A percentile compares a stretch with the other conserved stretches of the same genome.
These are phyloP conservation scores for Globisporangium cystogenes DNA, from an alignment of 352 stramenopile species.

Conservation along the genomic window DNA sequence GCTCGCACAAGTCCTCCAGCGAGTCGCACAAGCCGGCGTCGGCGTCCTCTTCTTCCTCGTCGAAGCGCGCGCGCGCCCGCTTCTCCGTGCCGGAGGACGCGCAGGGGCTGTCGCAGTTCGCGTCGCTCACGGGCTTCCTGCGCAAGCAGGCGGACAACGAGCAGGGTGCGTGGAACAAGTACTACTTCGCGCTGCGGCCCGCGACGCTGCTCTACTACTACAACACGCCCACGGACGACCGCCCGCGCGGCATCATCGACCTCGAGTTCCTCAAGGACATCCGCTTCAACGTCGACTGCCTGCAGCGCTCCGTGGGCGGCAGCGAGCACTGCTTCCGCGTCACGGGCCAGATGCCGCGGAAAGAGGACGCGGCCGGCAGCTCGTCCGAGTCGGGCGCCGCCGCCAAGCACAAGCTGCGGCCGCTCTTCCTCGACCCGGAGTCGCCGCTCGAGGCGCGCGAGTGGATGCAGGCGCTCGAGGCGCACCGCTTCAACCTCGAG, in stretches of 20 bases:
- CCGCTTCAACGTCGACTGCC: constrained; percentile 66
- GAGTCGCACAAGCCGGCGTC: neutral
- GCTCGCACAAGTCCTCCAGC: constrained; percentile 1
- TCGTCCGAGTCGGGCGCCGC: neutral
- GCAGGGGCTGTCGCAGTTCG: constrained; percentile 31
- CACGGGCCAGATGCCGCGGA: constrained; percentile 48
- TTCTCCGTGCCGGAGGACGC: constrained; percentile 51
- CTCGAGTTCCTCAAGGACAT: constrained; percentile 75
- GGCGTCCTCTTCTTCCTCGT: constrained; percentile 1
- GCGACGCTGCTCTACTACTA: constrained; percentile 85
- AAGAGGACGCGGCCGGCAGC: constrained; percentile 12
- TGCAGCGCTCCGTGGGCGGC: constrained; percentile 63
- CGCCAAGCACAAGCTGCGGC: constrained; percentile 38
- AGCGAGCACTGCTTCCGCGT: constrained; percentile 67
- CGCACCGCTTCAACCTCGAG: constrained; percentile 60
- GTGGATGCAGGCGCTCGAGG: constrained; percentile 70
- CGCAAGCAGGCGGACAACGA: constrained; percentile 80
- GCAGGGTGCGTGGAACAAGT: constrained; percentile 66
- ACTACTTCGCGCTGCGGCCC: constrained; percentile 77
- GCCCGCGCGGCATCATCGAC: constrained; percentile 70
- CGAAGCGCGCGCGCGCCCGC: constrained; percentile 47
- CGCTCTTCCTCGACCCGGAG: constrained; percentile 64
- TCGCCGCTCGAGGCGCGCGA: constrained; percentile 33
- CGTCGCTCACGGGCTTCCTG: constrained; percentile 54
- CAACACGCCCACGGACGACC: constrained; percentile 52